Evolutionary conservation across 2,329 filamentous ascomycete genomes (phyloP).

Genomic region (Neofusicoccum umdonicola): DNA sequence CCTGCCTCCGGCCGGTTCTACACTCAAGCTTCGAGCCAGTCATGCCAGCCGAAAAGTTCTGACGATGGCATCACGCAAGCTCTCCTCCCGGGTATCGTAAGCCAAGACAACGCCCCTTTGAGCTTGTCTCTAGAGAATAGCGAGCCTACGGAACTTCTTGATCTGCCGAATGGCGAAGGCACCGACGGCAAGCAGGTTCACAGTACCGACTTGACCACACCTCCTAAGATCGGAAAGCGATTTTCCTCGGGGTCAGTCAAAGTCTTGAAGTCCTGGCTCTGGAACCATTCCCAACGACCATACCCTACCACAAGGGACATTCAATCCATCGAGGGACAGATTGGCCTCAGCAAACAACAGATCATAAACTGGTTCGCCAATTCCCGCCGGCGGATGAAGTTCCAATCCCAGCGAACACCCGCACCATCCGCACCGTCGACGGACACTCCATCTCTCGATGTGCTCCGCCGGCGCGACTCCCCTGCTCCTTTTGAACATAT

Average conservation of each 20-base stretch:
- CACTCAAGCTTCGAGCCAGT: too few relatives aligned
- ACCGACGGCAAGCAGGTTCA: too few relatives aligned
- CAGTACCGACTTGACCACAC: background rate
- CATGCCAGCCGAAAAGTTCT: too few relatives aligned
- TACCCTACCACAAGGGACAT: conserved; percentile 22
- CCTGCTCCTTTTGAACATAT: conserved; percentile 12
- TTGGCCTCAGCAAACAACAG: conserved; percentile 27
- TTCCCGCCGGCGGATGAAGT: conserved; percentile 26
- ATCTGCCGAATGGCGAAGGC: too few relatives aligned
- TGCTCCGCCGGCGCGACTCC: conserved; percentile 14
- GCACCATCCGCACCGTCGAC: background rate
- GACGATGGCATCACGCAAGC: too few relatives aligned
- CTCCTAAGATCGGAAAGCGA: conserved; percentile 19
- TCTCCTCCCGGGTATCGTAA: too few relatives aligned
- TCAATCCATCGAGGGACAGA: conserved; percentile 22
- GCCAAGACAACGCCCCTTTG: too few relatives aligned
- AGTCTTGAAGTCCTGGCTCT: conserved; percentile 27
- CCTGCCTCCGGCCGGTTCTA: too few relatives aligned
- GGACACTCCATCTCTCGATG: background rate
- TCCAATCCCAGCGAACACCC: conserved; percentile 17
- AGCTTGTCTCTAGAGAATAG: too few relatives aligned
- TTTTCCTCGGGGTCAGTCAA: conserved; percentile 28
- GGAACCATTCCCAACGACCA: conserved; percentile 20
- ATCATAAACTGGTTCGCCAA: conserved; percentile 32
- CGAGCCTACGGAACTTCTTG: too few relatives aligned